Evolutionary conservation across 139 green algal species (phyloP).

Genomic region (Prasinococcaceae sp.): DNA sequence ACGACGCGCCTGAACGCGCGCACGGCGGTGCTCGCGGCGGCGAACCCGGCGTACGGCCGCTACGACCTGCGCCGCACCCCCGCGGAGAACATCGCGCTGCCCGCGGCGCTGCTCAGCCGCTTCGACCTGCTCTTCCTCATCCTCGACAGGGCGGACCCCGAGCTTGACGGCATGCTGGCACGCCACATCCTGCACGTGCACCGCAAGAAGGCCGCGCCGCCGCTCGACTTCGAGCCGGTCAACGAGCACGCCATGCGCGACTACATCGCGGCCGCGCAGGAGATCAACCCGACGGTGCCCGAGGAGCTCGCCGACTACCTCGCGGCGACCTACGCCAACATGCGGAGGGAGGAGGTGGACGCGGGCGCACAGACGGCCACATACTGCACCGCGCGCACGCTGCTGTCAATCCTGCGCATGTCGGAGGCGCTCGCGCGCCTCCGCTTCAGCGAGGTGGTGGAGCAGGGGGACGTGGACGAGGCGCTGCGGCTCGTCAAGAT

Average conservation of each 20-base stretch:
- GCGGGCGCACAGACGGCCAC: slow-evolving; percentile 18
- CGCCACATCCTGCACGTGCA: slow-evolving; percentile 89
- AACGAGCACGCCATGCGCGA: slow-evolving; percentile 24
- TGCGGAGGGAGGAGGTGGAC: slow-evolving; percentile 56
- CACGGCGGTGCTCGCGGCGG: slow-evolving; percentile 86
- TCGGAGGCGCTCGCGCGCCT: slow-evolving; percentile 72
- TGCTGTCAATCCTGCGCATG: slow-evolving; percentile 89
- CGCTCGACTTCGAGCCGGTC: slow-evolving; percentile 22
- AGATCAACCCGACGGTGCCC: slow-evolving; percentile 57
- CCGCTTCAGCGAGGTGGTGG: slow-evolving; percentile 39
- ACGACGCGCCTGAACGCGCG: slow-evolving; percentile 97
- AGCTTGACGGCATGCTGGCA: slow-evolving; percentile 61
- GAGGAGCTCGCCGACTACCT: slow-evolving; percentile 74
- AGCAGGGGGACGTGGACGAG: slow-evolving; percentile 82
- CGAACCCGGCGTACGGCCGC: slow-evolving; percentile 88
- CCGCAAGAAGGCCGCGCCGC: slow-evolving; percentile 18
- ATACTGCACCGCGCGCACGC: slow-evolving; percentile 75
- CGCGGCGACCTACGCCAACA: slow-evolving; percentile 64
- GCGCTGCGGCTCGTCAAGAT: slow-evolving; percentile 80
- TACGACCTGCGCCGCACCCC: slow-evolving; percentile 81
- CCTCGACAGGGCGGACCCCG: slow-evolving; percentile 61
- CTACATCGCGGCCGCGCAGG: slow-evolving; percentile 59
- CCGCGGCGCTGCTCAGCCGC: slow-evolving; percentile 69
- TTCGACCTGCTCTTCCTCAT: slow-evolving; percentile 99
- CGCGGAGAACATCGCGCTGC: slow-evolving; percentile 95